Evolutionary conservation across 331 rosid genomes (phyloP).

Genomic region (Malus hybrid): DNA sequence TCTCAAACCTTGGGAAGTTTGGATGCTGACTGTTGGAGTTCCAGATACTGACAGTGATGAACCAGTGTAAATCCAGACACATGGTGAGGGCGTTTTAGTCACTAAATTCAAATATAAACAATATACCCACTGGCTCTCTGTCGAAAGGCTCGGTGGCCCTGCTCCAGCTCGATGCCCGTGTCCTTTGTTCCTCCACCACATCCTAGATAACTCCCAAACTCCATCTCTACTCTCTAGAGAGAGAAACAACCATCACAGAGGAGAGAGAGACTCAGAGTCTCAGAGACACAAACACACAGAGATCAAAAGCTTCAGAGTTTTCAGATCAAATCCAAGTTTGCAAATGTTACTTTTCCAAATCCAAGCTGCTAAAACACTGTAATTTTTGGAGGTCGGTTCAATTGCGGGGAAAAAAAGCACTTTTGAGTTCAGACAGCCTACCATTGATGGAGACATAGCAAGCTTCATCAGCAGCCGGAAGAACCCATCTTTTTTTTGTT

Average conservation of each 20-base stretch:
- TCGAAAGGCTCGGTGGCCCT: constrained; percentile 13
- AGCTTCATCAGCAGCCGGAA: constrained; percentile 1
- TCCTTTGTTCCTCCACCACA: constrained; percentile 4
- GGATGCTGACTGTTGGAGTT: neutral
- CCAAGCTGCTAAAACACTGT: neutral
- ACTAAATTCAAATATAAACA: neutral
- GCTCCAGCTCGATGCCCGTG: constrained; percentile 5
- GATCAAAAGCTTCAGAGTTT: neutral
- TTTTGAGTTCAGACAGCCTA: neutral
- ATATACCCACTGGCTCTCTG: constrained; percentile 11
- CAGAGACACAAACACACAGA: neutral
- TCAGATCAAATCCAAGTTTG: neutral
- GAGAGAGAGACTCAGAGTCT: neutral
- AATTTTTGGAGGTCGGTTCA: neutral
- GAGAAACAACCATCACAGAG: neutral
- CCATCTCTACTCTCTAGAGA: neutral
- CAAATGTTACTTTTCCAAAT: neutral
- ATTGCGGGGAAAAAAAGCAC: neutral
- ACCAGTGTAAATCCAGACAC: neutral
- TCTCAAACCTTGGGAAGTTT: neutral
- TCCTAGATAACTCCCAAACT: neutral
- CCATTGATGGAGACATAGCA: constrained; percentile 16
- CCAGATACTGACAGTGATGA: neutral
- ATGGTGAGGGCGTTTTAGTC: constrained; percentile 8
- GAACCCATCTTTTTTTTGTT: neutral